These are phyloP conservation scores for Draba incana DNA, from an alignment of 345 rosid genomes.

Conservation along the genomic window DNA sequence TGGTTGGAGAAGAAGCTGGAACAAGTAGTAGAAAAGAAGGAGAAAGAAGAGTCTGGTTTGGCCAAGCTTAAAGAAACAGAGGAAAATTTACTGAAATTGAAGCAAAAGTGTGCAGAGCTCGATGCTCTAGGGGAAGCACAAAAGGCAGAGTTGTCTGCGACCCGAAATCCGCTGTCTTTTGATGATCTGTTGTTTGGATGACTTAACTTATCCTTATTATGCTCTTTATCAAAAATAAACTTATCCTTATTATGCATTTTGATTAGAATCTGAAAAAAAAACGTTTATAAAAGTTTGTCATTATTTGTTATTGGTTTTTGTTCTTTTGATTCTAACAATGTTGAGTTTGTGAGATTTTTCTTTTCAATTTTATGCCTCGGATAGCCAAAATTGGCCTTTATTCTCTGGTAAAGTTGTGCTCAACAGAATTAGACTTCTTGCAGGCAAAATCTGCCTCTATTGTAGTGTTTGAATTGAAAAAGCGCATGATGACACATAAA, in stretches of 20 bases:
- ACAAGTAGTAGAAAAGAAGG: conserved; percentile 5
- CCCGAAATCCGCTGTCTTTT: conserved; percentile 9
- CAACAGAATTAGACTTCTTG: too few relatives aligned
- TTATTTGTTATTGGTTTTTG: too few relatives aligned
- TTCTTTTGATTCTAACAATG: too few relatives aligned
- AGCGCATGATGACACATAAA: conserved; percentile 20
- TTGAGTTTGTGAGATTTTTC: too few relatives aligned
- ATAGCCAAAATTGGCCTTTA: too few relatives aligned
- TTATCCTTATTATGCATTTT: background rate
- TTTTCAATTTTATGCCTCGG: too few relatives aligned
- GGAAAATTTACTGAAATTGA: background rate
- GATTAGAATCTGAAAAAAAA: too few relatives aligned
- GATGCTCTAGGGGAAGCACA: conserved; percentile 1
- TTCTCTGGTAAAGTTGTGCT: too few relatives aligned
- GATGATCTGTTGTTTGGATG: conserved; percentile 16
- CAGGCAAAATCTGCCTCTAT: too few relatives aligned
- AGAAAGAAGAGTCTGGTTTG: conserved; percentile 3
- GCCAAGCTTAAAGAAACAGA: conserved; percentile 8
- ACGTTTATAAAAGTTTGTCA: too few relatives aligned
- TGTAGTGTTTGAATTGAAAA: conserved; percentile 15
- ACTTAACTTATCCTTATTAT: background rate
- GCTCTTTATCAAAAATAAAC: too few relatives aligned
- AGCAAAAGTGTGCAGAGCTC: conserved; percentile 4
- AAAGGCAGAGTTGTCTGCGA: conserved; percentile 1
- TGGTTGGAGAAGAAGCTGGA: conserved; percentile 31